Evolutionary conservation across 768 basidiomycete genomes (phyloP).

Genomic region (Boletus pseudopeckii): DNA sequence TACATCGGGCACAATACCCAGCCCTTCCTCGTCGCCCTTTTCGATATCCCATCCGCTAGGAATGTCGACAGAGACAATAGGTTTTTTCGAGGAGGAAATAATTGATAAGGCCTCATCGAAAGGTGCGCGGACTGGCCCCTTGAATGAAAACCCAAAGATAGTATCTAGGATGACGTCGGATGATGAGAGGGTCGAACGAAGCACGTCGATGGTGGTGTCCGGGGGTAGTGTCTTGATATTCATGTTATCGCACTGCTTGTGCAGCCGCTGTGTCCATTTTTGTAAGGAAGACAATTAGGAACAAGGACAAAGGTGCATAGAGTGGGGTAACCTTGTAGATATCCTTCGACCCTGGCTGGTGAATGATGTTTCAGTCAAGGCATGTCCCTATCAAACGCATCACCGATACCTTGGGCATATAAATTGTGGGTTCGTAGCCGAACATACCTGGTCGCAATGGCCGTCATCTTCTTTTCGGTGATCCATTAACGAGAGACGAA

Average conservation of each 20-base stretch:
- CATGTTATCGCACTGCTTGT: conserved; percentile 88
- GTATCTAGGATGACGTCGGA: conserved; percentile 90
- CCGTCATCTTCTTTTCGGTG: not conserved
- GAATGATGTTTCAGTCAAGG: not conserved
- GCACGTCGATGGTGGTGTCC: conserved; percentile 42
- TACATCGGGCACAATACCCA: conserved; percentile 69
- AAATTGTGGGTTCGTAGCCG: conserved; percentile 84
- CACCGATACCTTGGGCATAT: conserved; percentile 80
- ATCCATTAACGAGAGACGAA: conserved; percentile 30
- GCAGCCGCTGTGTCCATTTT: conserved; percentile 53
- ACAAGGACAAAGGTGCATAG: not conserved
- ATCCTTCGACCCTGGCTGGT: conserved; percentile 88
- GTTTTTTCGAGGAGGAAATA: conserved; percentile 59
- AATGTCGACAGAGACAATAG: conserved; percentile 93
- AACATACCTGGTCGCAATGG: conserved; percentile 65
- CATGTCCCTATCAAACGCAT: not conserved
- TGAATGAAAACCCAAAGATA: conserved; percentile 98
- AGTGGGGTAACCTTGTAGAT: conserved; percentile 66
- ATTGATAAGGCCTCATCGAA: conserved; percentile 76
- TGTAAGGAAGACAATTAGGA: not conserved
- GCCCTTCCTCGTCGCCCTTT: conserved; percentile 53
- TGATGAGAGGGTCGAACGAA: conserved; percentile 48
- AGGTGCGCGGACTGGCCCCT: conserved; percentile 83
- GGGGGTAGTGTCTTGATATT: conserved; percentile 67
- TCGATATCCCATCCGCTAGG: conserved; percentile 98